These are phyloP conservation scores for Ambrosia trifida DNA, from an alignment of 129 eudicot species.

Conservation along the genomic window DNA sequence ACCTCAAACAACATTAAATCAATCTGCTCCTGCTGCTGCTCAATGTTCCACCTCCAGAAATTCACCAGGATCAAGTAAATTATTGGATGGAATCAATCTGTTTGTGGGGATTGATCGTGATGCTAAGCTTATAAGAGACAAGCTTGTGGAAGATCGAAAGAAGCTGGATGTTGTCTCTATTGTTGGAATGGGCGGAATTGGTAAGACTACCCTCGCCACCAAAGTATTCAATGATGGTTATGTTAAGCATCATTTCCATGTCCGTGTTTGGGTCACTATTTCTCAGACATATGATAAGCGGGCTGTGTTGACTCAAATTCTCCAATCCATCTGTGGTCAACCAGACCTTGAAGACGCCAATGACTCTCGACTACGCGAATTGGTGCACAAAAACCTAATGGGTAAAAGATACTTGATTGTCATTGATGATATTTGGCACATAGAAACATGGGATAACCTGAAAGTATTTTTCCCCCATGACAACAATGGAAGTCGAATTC, in stretches of 20 bases:
- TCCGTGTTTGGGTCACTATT: conserved; percentile 33
- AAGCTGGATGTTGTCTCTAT: conserved; percentile 4
- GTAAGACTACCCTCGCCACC: conserved; percentile 40
- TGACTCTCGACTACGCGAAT: background rate
- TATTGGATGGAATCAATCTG: too few relatives aligned
- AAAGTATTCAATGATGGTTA: conserved; percentile 26
- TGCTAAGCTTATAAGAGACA: background rate
- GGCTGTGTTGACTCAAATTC: conserved; percentile 10
- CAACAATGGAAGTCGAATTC: conserved; percentile 26
- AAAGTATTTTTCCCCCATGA: conserved; percentile 22
- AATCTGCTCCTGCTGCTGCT: background rate
- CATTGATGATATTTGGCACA: conserved; percentile 42
- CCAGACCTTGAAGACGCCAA: background rate
- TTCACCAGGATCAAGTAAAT: background rate
- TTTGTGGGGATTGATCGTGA: conserved; percentile 1
- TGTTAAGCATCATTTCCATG: background rate
- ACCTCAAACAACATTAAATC: background rate
- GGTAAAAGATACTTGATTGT: conserved; percentile 35
- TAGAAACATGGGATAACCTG: conserved; percentile 28
- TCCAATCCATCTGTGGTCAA: conserved; percentile 1
- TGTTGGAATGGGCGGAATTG: conserved; percentile 34
- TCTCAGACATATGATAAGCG: conserved; percentile 24
- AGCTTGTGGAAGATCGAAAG: background rate
- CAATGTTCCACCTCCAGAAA: background rate
- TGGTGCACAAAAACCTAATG: conserved; percentile 3